phyloP scores from a whole-genome alignment of 2,329 filamentous ascomycete species.

The Cladosporium oxysporum region DNA sequence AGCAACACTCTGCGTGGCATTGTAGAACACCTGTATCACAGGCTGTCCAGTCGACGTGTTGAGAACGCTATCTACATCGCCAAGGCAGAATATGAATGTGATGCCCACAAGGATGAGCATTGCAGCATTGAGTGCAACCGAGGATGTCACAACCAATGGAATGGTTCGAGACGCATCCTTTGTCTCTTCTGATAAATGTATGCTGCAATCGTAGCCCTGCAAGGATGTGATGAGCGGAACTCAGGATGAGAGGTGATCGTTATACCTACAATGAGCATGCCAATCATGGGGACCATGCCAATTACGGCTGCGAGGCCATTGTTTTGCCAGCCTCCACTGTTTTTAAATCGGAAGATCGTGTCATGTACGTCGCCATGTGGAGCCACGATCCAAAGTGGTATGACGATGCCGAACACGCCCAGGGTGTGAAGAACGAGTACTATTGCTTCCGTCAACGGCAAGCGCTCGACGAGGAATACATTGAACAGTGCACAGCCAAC shows the following conservation, averaged over 20 bases:
- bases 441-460: conserved; percentile 41
- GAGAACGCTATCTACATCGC: conserved; percentile 40
- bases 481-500: conserved; percentile 38
- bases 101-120: conserved; percentile 23
- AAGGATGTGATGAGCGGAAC: background rate
- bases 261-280: conserved; percentile 16
- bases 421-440: conserved; percentile 32
- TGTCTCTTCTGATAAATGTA: conserved; percentile 24
- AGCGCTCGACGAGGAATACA: conserved; percentile 36
- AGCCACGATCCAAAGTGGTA: conserved; percentile 33
- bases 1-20: conserved; percentile 34
- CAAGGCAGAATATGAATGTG: conserved; percentile 38
- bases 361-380: background rate
- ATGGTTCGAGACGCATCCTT: conserved; percentile 17
- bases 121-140: conserved; percentile 18
- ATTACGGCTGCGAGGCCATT: conserved; percentile 18
- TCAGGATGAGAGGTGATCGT: background rate
- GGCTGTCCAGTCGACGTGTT: conserved; percentile 42
- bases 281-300: conserved; percentile 15
- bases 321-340: conserved; percentile 18
- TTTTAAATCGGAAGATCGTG: conserved; percentile 8
- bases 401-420: conserved; percentile 34
- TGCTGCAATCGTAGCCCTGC: background rate
- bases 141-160: conserved; percentile 19
- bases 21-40: conserved; percentile 50